Percentiles rank a stretch among this genome's conserved stretches.
These are phyloP conservation scores for Boletus pseudo-olivaceus DNA, from an alignment of 768 basidiomycete species.

Conservation along the genomic window DNA sequence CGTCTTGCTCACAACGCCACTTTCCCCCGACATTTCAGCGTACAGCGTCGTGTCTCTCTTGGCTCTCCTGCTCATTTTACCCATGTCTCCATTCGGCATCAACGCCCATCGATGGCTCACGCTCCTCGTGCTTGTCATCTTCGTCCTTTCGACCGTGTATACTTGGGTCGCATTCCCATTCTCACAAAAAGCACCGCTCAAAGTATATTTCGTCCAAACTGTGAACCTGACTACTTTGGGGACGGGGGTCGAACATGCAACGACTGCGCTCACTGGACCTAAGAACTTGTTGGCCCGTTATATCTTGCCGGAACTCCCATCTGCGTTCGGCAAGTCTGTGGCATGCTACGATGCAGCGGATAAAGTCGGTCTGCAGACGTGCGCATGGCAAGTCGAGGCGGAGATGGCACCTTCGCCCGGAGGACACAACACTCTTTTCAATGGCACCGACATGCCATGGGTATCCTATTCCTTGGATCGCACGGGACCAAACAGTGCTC, in stretches of 20 bases:
- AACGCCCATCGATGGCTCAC: constrained; percentile 43
- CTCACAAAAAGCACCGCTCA: constrained; percentile 55
- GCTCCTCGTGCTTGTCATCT: constrained; percentile 35
- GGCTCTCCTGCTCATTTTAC: constrained; percentile 50
- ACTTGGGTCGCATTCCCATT: constrained; percentile 58
- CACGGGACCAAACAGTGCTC: constrained; percentile 42
- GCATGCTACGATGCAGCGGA: constrained; percentile 27
- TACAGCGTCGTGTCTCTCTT: constrained; percentile 47
- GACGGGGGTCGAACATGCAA: constrained; percentile 28
- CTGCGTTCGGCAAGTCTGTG: constrained; percentile 37
- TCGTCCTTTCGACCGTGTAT: constrained; percentile 43
- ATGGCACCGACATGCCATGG: constrained; percentile 32
- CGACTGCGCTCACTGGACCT: constrained; percentile 46
- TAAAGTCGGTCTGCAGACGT: constrained; percentile 41
- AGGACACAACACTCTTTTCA: constrained; percentile 4
- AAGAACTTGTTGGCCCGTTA: constrained; percentile 39
- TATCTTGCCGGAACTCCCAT: constrained; percentile 52
- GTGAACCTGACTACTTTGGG: constrained; percentile 41
- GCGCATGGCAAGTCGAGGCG: constrained; percentile 43
- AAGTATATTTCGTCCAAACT: constrained; percentile 67
- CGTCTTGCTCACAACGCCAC: not conserved
- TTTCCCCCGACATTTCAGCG: constrained; percentile 34
- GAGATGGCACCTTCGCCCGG: constrained; percentile 40
- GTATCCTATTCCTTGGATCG: constrained; percentile 42
- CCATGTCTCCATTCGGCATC: constrained; percentile 62